Percentiles rank a stretch among this genome's conserved stretches.
Evolutionary conservation across 345 rosid species (phyloP).

Genomic region (Pistacia integerrima): DNA sequence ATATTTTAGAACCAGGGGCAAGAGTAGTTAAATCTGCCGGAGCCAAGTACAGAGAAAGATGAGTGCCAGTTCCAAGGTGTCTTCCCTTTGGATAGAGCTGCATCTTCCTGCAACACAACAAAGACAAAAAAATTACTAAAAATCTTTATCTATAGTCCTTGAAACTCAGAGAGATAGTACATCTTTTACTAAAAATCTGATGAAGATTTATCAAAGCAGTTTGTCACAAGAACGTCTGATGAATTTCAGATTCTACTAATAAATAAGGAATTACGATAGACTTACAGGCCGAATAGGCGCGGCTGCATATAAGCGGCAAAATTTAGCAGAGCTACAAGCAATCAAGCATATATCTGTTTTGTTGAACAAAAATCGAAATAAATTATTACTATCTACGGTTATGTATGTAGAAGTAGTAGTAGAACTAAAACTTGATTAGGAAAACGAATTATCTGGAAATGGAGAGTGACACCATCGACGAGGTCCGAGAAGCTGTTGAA

Average conservation of each 20-base stretch:
- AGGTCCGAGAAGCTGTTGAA: constrained; percentile 72
- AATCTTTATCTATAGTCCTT: too few species aligned
- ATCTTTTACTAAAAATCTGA: too few species aligned
- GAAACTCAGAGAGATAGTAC: too few species aligned
- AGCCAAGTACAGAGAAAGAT: constrained; percentile 33
- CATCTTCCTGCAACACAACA: too few species aligned
- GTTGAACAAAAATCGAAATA: neutral
- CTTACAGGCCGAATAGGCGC: constrained; percentile 77
- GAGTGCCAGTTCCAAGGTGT: too few species aligned
- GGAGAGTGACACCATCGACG: constrained; percentile 62
- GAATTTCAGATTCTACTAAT: neutral
- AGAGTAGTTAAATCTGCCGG: constrained; percentile 25
- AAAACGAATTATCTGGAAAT: constrained; percentile 76
- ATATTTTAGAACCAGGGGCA: constrained; percentile 26
- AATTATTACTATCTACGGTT: neutral
- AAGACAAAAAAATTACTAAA: too few species aligned
- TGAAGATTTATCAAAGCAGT: too few species aligned
- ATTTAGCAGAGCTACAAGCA: constrained; percentile 68
- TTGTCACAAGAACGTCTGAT: too few species aligned
- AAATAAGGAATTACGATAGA: neutral
- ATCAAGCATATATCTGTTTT: constrained; percentile 73
- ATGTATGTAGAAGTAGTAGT: neutral
- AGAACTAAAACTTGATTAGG: constrained; percentile 53
- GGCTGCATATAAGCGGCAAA: constrained; percentile 81
- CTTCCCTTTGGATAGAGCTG: too few species aligned